Evolutionary conservation across 257 asterid genomes (phyloP), one percentile per base, ranked within the genome.

Genomic region (Craterostigma plantagineum): DNA sequence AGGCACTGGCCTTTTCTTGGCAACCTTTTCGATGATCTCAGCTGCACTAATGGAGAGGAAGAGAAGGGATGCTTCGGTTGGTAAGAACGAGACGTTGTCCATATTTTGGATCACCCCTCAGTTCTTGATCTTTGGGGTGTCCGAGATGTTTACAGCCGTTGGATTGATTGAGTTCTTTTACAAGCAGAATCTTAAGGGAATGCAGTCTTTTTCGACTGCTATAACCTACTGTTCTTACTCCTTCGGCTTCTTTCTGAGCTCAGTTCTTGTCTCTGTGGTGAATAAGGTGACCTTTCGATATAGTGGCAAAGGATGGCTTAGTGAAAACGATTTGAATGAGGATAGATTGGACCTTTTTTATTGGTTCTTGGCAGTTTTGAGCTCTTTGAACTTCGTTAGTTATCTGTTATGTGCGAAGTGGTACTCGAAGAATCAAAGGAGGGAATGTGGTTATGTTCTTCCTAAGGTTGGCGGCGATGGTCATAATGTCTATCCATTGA

Each of bases 131-230:
- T 82, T 87, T 42, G 95, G 97, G 45, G 1, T 82, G 4, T 79
- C 97, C 0, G 97, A 87, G 36, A 87, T 87, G 97, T 63, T 87
- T 11, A 82, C 97, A 0, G 95, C 95, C 1, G 97, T 87, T n/a
- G 95, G 97, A 4, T 60, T 87, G 0, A 46, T 82, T 16, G 97
- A 87, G 56, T 82, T 87, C 76, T 87, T 82, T 58, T 87, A 87
- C 73, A 79, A 70, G 54, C 95, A 87, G 40, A 9, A 62, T 0
- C n/a, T 67, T 41, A 65, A 56, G 34, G 95, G 95, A 53, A 82
- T 76, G 92, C 73, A 67, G 49, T 54, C 95, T 0, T 82, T 72
- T 56, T 34, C 75, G 15, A 87, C 92, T 10, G 92, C 97, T 16
- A 53, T 79, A 0, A 78, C 97, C 10, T 87, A 82, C 35, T 87